phyloP scores from a whole-genome alignment of 352 stramenopile genomes.

The Pythium phragmitis region DNA sequence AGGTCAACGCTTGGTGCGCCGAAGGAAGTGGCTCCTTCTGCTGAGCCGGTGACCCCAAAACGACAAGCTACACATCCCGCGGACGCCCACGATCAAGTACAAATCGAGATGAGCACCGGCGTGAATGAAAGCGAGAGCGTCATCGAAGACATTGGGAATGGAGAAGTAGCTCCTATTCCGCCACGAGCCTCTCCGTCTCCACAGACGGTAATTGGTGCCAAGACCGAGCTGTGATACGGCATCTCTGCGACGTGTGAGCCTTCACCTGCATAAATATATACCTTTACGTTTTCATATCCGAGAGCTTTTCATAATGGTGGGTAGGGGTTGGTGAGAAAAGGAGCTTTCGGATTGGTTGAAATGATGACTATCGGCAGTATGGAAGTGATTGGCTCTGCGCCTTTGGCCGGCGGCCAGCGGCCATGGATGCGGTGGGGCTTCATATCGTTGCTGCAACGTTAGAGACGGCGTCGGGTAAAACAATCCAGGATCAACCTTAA shows the following conservation, averaged over 20 bases:
- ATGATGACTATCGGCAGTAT: constrained; percentile 27
- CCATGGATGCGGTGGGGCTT: constrained; percentile 22
- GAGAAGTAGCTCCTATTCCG: neutral
- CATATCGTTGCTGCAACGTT: constrained; percentile 43
- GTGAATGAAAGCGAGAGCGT: constrained; percentile 59
- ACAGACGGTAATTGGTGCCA: neutral
- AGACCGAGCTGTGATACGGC: constrained; percentile 19
- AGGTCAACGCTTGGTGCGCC: neutral
- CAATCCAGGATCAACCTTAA: constrained; percentile 87
- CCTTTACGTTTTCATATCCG: constrained; percentile 3
- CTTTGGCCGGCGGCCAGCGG: constrained; percentile 30
- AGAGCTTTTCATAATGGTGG: constrained; percentile 4
- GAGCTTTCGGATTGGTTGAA: constrained; percentile 24
- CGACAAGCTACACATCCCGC: constrained; percentile 1
- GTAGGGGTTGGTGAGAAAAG: neutral
- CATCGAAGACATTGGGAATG: constrained; percentile 37
- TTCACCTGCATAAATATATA: constrained; percentile 19
- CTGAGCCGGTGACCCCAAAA: neutral
- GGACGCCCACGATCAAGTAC: constrained; percentile 25
- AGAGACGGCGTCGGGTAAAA: constrained; percentile 76
- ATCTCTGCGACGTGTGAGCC: constrained; percentile 27
- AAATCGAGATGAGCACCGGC: constrained; percentile 35
- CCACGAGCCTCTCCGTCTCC: neutral
- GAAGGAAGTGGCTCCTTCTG: neutral
- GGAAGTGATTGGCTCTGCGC: constrained; percentile 84